Evolutionary conservation across 139 green algal species (phyloP), one percentile per base, ranked within the genome.

Genomic region (Auxenochlorella protothecoides): DNA sequence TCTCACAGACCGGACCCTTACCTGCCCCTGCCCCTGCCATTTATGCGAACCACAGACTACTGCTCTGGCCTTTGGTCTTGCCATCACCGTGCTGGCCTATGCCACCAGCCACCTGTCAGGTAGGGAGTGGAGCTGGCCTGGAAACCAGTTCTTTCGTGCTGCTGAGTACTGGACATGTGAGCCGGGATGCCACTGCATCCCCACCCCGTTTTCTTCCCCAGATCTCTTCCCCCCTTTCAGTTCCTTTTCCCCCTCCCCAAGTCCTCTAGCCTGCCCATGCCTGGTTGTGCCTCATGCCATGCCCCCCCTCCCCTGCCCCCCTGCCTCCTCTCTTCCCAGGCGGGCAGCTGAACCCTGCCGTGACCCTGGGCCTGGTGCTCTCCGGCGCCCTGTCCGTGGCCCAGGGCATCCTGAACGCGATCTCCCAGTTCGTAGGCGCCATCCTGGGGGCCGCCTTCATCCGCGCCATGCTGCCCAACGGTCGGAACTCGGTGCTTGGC

Each of bases 11-110:
- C n/a, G 65, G 55, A 6, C 27, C 6, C n/a, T 53, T 61, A 15
- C 44, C 53, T 6, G 56, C 56, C 61, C 13, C n/a, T 81, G 65
- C 53, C 65, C 67, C n/a, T 3, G 78, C 66, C 9, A 62, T 62
- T 62, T 11, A 1, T 62, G 57, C 57, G 57, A 15, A 9, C 57
- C 57, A 11, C 57, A 62, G 57, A 73, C 44, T 10, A 82, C 77
- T 2, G 77, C 77, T 2, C 55, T 82, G 8, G 77, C 77, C 6
- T 82, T 82, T 51, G 77, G 77, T 3, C 27, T 82, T n/a, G 64
- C 77, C 14, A 82, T 82, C 65, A 82, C 72, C 5, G 77, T 82
- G 59, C 70, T 82, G 55, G 72, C 56, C 5, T 82, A 74, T 12
- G 72, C 73, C 5, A 82, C 72, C 51, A n/a, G 44, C 55, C 77